Base-by-base conservation (phyloP, 495 filamentous ascomycete species). In the Aspergillus conjunctus region DNA sequence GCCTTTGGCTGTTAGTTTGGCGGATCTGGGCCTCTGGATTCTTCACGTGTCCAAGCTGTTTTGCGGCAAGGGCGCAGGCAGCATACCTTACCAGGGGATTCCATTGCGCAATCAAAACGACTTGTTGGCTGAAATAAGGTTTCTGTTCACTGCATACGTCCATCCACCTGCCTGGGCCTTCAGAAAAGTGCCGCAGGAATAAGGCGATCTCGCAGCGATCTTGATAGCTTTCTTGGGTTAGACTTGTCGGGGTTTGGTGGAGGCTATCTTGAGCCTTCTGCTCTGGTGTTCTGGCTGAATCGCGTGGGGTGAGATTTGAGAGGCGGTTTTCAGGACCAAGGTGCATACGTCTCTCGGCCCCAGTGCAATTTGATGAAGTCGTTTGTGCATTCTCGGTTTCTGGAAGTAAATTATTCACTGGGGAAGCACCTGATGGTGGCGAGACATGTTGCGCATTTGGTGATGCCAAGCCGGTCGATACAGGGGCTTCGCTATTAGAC, bases 21-120 rank as follows among this genome's bases (percentile, higher is more conserved):
- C 45, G 62, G n/a, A 64, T 48, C 0, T 52, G 31, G 1, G 21
- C 33, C n/a, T 54, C 44, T 11, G 58, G 56, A 14, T 60, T 33
- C 43, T 61, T 62, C 45, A 61, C 63, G 12, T 69, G 60, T 1
- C 66, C 66, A 12, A 69, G 51, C 45, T 69, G 66, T 32, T 69
- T 69, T 8, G 66, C 63, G 1, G 63, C 66, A 0, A 69, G 37
- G 0, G 66, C 66, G 51, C 63, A 66, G 5, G 66, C 66, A 31
- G 66, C 58, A 48, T 69, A 66, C 4, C 66, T 58, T 6, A 69
- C 18, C 2, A 69, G 52, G 0, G 63, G 55, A 39, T 56, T 63
- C 21, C 48, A 26, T 12, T 53, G 50, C 17, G 66, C 46, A 4
- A 69, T 52, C 2, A 22, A 17, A 4, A 69, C 51, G 7, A 60